A percentile compares a stretch with the other conserved stretches of the same genome.
These are phyloP conservation scores for Blakeslea trispora DNA, from an alignment of 371 early-diverging fungal species.

Conservation along the genomic window DNA sequence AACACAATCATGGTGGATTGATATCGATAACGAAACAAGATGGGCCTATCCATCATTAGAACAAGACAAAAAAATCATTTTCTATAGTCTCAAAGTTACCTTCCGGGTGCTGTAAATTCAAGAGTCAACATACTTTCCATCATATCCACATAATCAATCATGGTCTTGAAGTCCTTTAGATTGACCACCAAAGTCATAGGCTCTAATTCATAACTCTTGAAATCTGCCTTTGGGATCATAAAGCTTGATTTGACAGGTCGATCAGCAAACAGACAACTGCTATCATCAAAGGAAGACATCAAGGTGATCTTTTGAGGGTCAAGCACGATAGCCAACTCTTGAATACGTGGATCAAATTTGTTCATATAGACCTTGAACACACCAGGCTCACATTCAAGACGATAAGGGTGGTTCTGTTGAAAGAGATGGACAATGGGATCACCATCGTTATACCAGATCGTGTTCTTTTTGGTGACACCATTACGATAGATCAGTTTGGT, in stretches of 20 bases:
- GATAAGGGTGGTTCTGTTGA: not conserved
- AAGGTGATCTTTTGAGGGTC: constrained; percentile 3
- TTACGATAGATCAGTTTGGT: constrained; percentile 12
- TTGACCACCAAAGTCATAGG: constrained; percentile 13
- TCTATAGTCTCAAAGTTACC: not conserved
- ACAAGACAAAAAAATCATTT: too few relatives aligned
- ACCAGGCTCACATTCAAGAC: not conserved
- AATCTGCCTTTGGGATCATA: not conserved
- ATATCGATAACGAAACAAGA: not conserved
- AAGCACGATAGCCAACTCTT: constrained; percentile 9
- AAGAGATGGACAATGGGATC: constrained; percentile 11
- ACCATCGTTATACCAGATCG: constrained; percentile 12
- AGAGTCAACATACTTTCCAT: not conserved
- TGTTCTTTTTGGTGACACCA: constrained; percentile 16
- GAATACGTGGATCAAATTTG: constrained; percentile 8
- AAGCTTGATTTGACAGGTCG: constrained; percentile 10
- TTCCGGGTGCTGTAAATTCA: not conserved
- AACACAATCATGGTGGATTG: not conserved
- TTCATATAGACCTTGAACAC: constrained; percentile 4
- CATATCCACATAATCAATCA: constrained; percentile 9
- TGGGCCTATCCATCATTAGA: not conserved
- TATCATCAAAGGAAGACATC: constrained; percentile 8
- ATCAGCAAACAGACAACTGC: not conserved
- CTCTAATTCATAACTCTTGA: constrained; percentile 1
- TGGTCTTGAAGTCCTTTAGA: constrained; percentile 19